Evolutionary conservation across 108 stramenopile genomes (phyloP).

Genomic region (Nitzschia sp.): DNA sequence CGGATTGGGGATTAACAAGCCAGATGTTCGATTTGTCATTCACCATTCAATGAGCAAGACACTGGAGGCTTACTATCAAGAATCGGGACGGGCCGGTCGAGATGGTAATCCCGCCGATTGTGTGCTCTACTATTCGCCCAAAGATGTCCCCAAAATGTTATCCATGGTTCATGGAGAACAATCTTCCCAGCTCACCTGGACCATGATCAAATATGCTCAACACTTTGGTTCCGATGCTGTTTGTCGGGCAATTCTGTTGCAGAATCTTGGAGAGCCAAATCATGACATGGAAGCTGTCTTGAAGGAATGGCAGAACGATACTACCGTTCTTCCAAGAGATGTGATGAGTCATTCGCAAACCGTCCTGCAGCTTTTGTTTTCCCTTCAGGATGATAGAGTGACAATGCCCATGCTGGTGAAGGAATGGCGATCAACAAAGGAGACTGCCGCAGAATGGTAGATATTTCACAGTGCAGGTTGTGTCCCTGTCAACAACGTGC

Average conservation of each 20-base stretch:
- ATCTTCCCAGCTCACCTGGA: slow-evolving; percentile 52
- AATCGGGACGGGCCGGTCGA: slow-evolving; percentile 93
- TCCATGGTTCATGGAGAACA: slow-evolving; percentile 69
- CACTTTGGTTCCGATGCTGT: slow-evolving; percentile 64
- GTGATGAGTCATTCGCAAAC: slow-evolving; percentile 66
- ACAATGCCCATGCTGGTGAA: slow-evolving; percentile 72
- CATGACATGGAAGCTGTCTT: slow-evolving; percentile 17
- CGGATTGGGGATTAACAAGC: slow-evolving; percentile 96
- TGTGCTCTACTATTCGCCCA: slow-evolving; percentile 79
- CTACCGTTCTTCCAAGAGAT: slow-evolving; percentile 31
- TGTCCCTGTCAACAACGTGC: too few species aligned
- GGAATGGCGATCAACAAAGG: slow-evolving; percentile 67
- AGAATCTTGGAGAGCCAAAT: slow-evolving; percentile 70
- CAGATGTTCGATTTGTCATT: slow-evolving; percentile 78
- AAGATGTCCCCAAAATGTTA: slow-evolving; percentile 76
- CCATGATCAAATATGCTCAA: slow-evolving; percentile 81
- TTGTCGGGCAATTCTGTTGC: slow-evolving; percentile 66
- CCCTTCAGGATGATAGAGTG: slow-evolving; percentile 40
- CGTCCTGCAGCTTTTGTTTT: slow-evolving; percentile 46
- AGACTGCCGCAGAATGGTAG: slow-evolving; percentile 46
- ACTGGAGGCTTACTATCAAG: slow-evolving; percentile 95
- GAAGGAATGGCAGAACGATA: not conserved
- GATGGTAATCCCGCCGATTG: slow-evolving; percentile 89
- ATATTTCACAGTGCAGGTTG: too few species aligned
- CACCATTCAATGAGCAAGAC: slow-evolving; percentile 88